These are phyloP conservation scores for Phanerochaete sordida DNA, from an alignment of 768 basidiomycete genomes.

Conservation along the genomic window DNA sequence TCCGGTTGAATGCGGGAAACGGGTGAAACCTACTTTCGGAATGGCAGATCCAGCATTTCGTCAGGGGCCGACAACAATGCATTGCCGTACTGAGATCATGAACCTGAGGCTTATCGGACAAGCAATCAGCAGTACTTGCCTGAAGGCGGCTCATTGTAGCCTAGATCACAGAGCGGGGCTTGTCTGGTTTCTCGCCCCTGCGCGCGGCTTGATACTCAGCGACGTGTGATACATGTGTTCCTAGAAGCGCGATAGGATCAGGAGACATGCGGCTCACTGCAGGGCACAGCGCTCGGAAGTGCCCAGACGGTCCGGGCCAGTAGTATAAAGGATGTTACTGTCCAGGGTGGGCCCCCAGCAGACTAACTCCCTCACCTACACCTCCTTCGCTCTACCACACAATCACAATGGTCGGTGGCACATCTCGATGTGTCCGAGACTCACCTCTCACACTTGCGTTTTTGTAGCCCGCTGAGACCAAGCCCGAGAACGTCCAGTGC, in stretches of 20 bases:
- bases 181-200: not conserved
- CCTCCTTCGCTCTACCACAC: not conserved
- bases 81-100: not conserved
- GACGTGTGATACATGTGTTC: not conserved
- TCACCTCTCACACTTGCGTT: not conserved
- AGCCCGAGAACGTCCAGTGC: slow-evolving; percentile 15
- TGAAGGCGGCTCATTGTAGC: not conserved
- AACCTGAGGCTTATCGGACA: not conserved
- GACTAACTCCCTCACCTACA: not conserved
- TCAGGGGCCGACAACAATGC: not conserved
- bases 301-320: not conserved
- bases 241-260: not conserved
- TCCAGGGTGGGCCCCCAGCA: not conserved
- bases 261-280: not conserved
- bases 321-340: not conserved
- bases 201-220: too few species aligned
- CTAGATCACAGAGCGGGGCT: not conserved
- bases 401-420: slow-evolving; percentile 8
- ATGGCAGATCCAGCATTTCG: not conserved
- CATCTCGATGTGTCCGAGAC: not conserved
- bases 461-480: slow-evolving; percentile 12
- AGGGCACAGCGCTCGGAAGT: not conserved
- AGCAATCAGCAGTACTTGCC: not conserved
- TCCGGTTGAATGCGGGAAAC: not conserved
- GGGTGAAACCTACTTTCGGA: not conserved